Evolutionary conservation across 306 rosid species (phyloP), one percentile per base, ranked within the genome.

Genomic region (Cucumis melo): DNA sequence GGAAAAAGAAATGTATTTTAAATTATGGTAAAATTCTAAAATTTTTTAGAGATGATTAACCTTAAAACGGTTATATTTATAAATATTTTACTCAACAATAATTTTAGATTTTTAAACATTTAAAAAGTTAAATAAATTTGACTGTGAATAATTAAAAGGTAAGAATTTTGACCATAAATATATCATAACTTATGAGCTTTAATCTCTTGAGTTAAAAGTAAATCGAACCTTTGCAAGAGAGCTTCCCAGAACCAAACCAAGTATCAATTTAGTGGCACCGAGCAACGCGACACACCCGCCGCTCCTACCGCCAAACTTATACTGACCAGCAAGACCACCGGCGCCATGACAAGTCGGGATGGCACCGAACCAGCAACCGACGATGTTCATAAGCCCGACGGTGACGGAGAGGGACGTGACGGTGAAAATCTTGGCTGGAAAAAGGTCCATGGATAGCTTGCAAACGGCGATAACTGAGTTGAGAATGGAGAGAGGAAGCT

Each of bases 261-360:
- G 80, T 0, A 85, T 74, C 78, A 85, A 72, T 56, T 92, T 92
- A 0, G 84, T 87, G 2, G 80, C 88, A 17, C 97, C 96, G 27
- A 92, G 91, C 19, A 92, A 41, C 0, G 92, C 96, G 76, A 92
- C 96, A 68, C 97, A 90, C 23, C 85, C 96, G 0, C 97, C 97
- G 74, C 96, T 92, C 80, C 97, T 83, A 0, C 97, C 96, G 24
- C 96, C 97, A 39, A 92, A 92, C 41, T 87, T 90, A 63, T 90
- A 92, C 53, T 92, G 97, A 23, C 97, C 93, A 0, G 97, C 97
- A 2, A 92, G 36, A 20, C 97, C 97, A 7, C 97, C 97, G 0
- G 93, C 96, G 0, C 97, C 96, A 67, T 90, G 96, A 70, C 97
- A 92, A 55, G 86, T 10, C 10, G 97, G 97, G 88, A 92, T 83